Evolutionary conservation across 192 early-diverging fungal species (phyloP).

Genomic region (Geranomyces variabilis): DNA sequence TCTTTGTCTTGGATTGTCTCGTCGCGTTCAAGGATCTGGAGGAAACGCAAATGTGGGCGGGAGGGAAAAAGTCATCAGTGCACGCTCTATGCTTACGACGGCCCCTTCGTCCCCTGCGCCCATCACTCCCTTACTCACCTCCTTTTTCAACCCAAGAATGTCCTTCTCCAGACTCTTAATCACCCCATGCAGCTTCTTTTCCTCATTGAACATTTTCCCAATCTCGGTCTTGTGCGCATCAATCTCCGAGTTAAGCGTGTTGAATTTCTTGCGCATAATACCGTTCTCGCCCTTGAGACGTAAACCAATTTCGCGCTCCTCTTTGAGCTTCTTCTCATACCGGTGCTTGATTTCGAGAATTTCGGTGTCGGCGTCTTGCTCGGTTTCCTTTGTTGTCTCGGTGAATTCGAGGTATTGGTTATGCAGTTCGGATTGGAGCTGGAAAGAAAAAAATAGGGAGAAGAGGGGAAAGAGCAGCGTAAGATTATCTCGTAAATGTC

Average conservation of each 20-base stretch:
- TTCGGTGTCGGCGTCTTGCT: constrained; percentile 66
- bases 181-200: constrained; percentile 63
- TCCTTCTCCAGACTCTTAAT: constrained; percentile 70
- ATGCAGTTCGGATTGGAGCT: constrained; percentile 63
- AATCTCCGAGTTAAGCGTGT: constrained; percentile 63
- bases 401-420: constrained; percentile 55
- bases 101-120: too few species aligned
- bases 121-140: too few species aligned
- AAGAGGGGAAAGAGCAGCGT: too few species aligned
- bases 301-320: constrained; percentile 61
- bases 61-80: too few species aligned
- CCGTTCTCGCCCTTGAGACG: constrained; percentile 70
- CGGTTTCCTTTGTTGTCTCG: constrained; percentile 60
- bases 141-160: constrained; percentile 65
- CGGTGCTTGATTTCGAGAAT: constrained; percentile 57
- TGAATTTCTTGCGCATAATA: constrained; percentile 69
- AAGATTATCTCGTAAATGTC: too few species aligned
- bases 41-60: too few species aligned
- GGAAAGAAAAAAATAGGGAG: neutral
- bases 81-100: too few species aligned
- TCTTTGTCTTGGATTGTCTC: constrained; percentile 70
- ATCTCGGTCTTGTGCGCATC: constrained; percentile 65
- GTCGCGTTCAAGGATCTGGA: constrained; percentile 64
- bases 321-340: constrained; percentile 62
- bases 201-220: constrained; percentile 61